Base-by-base conservation (phyloP, 2,329 filamentous ascomycete genomes). In the Uncinocarpus reesii region DNA sequence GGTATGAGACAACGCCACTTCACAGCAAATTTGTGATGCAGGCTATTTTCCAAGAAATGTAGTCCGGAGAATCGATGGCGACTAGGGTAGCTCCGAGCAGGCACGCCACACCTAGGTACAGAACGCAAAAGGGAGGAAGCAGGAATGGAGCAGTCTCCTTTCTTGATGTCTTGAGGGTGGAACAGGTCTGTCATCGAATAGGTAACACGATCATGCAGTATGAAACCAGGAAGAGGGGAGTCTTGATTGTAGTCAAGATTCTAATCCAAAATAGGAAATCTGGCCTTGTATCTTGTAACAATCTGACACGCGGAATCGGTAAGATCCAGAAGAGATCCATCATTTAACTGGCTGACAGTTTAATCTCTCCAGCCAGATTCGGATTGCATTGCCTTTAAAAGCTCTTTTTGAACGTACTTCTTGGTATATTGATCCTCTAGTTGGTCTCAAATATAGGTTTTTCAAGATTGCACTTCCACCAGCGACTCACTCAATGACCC, bases 271-370 rank as follows among this genome's bases (percentile, higher is more conserved):
- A 36, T 7, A 28, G 32, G 42, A 21, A 45, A 34, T 21, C 18
- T 13, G 32, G 24, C n/a, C 37, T 20, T 36, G 42, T 28, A 37
- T 45, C 16, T 32, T 45, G 42, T 45, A 45, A 45, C 42, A 45
- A 36, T 28, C 42, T 45, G 42, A 45, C 34, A 44, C 42, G 42
- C 8, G 21, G 29, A 35, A 20, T 10, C 20, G 11, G 37, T n/a
- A 18, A n/a, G 21, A 21, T 21, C 29, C 13, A 28, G 32, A 20
- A 28, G 2, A 4, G 42, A 29, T 24, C 11, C 31, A 36, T 20
- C 10, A 36, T 28, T 7, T 7, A n/a, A 24, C 29, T 26, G n/a
- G 21, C 21, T 26, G 13, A 7, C 20, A 18, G 24, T 23, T 36
- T 28, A 24, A 18, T 10, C 7, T 18, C 38, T 6, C 29, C 26